Percentiles rank a stretch among this genome's conserved stretches.
Evolutionary conservation across 495 filamentous ascomycete species (phyloP).

Genomic region (Sordaria brevicollis): DNA sequence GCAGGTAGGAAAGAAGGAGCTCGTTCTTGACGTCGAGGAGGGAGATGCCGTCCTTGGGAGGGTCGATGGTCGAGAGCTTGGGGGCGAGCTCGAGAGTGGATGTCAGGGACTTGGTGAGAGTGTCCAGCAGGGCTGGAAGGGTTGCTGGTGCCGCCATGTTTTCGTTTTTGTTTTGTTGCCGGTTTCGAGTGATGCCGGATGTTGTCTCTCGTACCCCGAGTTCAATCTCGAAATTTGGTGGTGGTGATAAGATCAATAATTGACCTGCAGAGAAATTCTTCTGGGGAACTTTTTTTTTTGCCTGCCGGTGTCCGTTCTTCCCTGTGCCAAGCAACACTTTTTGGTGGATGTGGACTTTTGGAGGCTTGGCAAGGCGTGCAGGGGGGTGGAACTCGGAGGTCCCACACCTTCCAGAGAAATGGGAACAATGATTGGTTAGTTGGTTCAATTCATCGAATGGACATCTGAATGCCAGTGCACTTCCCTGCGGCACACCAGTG

Average conservation of each 20-base stretch:
- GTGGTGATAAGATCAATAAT: background rate
- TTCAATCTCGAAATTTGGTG: background rate
- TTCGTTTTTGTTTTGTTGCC: background rate
- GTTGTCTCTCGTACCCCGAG: background rate
- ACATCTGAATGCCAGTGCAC: background rate
- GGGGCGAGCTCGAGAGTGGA: conserved; percentile 53
- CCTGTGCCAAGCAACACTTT: background rate
- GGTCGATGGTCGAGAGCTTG: conserved; percentile 41
- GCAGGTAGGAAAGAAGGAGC: conserved; percentile 86
- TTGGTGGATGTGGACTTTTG: background rate
- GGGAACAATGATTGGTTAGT: background rate
- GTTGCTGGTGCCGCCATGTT: conserved; percentile 40
- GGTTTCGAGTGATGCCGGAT: background rate
- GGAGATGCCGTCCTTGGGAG: conserved; percentile 79
- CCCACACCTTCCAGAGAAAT: background rate
- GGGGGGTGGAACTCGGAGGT: background rate
- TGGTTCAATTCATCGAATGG: background rate
- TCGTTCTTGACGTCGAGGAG: conserved; percentile 93
- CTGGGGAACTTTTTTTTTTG: background rate
- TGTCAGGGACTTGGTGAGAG: conserved; percentile 50
- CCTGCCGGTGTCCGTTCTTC: background rate
- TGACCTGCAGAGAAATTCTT: background rate
- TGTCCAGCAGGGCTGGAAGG: conserved; percentile 50
- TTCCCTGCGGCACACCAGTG: background rate
- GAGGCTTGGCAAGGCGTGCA: background rate